phyloP scores from a whole-genome alignment of 352 stramenopile species.

The Pilasporangium apinafurcum region DNA sequence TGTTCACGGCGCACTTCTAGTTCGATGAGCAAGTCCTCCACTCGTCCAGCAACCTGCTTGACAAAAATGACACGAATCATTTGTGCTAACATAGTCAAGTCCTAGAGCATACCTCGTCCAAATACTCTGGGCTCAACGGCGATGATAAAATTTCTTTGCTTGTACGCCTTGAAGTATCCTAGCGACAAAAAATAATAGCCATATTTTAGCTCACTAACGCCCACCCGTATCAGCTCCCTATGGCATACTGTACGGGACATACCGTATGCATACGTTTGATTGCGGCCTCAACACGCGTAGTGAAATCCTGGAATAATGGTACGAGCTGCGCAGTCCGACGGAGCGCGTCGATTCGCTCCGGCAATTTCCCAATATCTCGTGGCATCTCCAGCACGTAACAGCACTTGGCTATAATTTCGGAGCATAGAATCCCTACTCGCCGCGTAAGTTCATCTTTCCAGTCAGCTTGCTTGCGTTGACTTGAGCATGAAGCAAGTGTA shows the following conservation, averaged over 20 bases:
- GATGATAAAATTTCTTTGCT: too few relatives aligned
- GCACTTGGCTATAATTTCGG: conserved; percentile 23
- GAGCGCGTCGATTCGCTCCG: conserved; percentile 15
- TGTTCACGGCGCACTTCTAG: conserved; percentile 34
- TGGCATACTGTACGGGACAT: too few relatives aligned
- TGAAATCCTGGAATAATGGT: conserved; percentile 23
- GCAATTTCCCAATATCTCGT: conserved; percentile 16
- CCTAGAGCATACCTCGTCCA: too few relatives aligned
- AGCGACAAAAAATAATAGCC: too few relatives aligned
- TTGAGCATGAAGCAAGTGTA: too few relatives aligned
- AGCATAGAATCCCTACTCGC: conserved; percentile 17
- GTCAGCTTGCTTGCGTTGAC: too few relatives aligned
- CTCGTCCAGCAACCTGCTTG: conserved; percentile 22
- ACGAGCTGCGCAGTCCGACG: conserved; percentile 21
- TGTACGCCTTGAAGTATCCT: too few relatives aligned
- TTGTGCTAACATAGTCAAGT: too few relatives aligned
- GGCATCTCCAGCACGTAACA: conserved; percentile 16
- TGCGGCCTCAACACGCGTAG: conserved; percentile 19
- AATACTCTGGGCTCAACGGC: too few relatives aligned
- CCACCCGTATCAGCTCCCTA: too few relatives aligned
- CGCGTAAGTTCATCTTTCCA: conserved; percentile 5
- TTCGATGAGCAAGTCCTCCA: conserved; percentile 36
- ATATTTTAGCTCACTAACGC: too few relatives aligned
- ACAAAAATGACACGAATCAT: background rate
- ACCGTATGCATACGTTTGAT: too few relatives aligned